Base-by-base conservation (phyloP, 805 yeast species). In the Yarrowia sp. region DNA sequence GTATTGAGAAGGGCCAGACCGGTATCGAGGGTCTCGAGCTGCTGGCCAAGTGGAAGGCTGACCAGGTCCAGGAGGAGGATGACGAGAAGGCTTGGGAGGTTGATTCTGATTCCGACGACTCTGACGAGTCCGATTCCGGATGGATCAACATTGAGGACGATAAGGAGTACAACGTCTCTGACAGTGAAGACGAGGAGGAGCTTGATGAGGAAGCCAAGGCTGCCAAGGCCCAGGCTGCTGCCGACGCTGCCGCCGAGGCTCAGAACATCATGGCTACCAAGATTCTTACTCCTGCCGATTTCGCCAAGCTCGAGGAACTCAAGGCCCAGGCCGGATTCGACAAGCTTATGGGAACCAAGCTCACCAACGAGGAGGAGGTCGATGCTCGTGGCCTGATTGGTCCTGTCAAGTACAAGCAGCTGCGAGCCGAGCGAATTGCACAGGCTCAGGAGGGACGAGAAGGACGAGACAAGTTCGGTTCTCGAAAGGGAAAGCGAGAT, bases 271-370 rank as follows among this genome's bases (percentile, higher is more conserved):
- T 87, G 40, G 82, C 89, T n/a, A 82, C 85, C 56, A 85, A 89
- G 70, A 88, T 95, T 67, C 82, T 95, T 70, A 95, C 99, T 0
- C 99, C 99, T 22, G 98, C 98, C 0, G 99, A 95, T 79, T 95
- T 92, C 74, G 97, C 97, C 67, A 93, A 93, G 77, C 81, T 95
- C 71, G 93, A 93, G 72, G 97, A 95, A 76, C 82, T 95, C 71
- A 84, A 86, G 72, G 81, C 85, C 17, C 86, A 89, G 75, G 96
- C 97, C 4, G 97, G 97, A 69, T 82, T 92, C 56, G 89, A 89
- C 63, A 89, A 89, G 75, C 74, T 87, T 32, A 79, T 92, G 85
- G 77, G 77, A 54, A 74, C 68, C 46, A 65, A 43, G 62, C 52
- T 64, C 22, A 70, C 72, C 30, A 86, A 89, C 72, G 98, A 95